A percentile compares a stretch with the other conserved stretches of the same genome.
Evolutionary conservation across 2,329 filamentous ascomycete species (phyloP).

Genomic region (Penicillium olsonii): DNA sequence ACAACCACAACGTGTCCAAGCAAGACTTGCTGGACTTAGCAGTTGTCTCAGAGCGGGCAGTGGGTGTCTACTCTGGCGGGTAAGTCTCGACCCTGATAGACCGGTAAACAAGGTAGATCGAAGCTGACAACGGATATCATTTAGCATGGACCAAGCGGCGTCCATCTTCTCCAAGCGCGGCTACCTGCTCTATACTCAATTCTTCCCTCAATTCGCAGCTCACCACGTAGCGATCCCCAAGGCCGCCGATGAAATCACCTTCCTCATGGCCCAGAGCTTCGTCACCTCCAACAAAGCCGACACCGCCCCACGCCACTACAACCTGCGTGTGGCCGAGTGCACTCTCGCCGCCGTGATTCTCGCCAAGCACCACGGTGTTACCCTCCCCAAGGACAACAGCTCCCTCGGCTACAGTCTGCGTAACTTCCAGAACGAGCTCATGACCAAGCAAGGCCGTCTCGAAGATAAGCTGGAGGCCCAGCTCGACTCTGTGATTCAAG

Average conservation of each 20-base stretch:
- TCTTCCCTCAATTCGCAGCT: slow-evolving; percentile 75
- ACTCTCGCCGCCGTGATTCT: slow-evolving; percentile 76
- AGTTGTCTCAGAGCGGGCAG: slow-evolving; percentile 89
- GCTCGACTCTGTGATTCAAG: slow-evolving; percentile 69
- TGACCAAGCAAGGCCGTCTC: slow-evolving; percentile 53
- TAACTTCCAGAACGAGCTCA: slow-evolving; percentile 84
- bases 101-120: background rate
- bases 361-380: slow-evolving; percentile 60
- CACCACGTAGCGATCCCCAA: slow-evolving; percentile 79
- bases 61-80: slow-evolving; percentile 96
- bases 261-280: slow-evolving; percentile 93
- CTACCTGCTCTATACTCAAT: slow-evolving; percentile 85
- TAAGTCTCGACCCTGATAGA: slow-evolving; percentile 45
- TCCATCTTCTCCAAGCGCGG: slow-evolving; percentile 89
- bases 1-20: slow-evolving; percentile 83
- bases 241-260: slow-evolving; percentile 79
- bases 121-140: background rate
- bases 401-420: slow-evolving; percentile 81
- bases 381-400: slow-evolving; percentile 74
- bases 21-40: slow-evolving; percentile 88
- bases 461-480: slow-evolving; percentile 62
- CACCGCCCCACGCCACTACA: slow-evolving; percentile 92
- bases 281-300: slow-evolving; percentile 93
- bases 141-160: slow-evolving; percentile 89
- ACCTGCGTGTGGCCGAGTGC: slow-evolving; percentile 93